Base-by-base conservation (phyloP, 192 early-diverging fungal genomes). In the Coemansia sp. region DNA sequence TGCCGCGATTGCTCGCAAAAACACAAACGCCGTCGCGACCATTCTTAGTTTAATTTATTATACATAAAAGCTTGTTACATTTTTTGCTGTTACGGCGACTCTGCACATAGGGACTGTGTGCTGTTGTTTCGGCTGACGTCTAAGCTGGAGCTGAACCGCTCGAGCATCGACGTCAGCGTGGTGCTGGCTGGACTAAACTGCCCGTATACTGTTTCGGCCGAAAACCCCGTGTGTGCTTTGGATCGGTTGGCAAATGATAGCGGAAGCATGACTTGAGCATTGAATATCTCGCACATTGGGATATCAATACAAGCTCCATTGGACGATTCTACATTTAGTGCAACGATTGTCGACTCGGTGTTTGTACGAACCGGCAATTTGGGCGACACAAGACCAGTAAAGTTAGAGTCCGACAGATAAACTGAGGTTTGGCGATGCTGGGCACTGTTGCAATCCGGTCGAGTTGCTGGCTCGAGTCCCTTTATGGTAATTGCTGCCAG, bases 1-100 rank as follows among this genome's bases (percentile, higher is more conserved):
- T 99, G 97, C 69, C 83, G 85, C 19, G 87, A 90, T 37, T 98
- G 96, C 74, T 71, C 63, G 0, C 60, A 64, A 37, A 74, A 71
- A 46, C 70, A 68, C 66, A 83, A 83, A 44, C 64, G 68, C 36
- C 75, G 66, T 10, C 72, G 71, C 37, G 71, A 70, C 38, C 60
- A 72, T 26, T 26, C 26, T 9, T 53, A 53, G 15, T n/a, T 44
- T 44, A 11, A 3, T 51, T 26, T 53, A 23, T 23, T 53, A 26
- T 26, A 26, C 51, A 53, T 25, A 34, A 34, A 31, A 34, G 8
- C 31, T 6, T 34, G 31, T 34, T 34, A 34, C 31, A 34, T 25
- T 53, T 53, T 53, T 53, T 53, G 31, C 31, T 26, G 51, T 14
- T 53, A 23, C 26, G 21, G 51, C 4, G 51, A 53, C 14, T 22